These are phyloP conservation scores for Pichia terricola DNA, from an alignment of 1,139 yeast genomes.

Conservation along the genomic window DNA sequence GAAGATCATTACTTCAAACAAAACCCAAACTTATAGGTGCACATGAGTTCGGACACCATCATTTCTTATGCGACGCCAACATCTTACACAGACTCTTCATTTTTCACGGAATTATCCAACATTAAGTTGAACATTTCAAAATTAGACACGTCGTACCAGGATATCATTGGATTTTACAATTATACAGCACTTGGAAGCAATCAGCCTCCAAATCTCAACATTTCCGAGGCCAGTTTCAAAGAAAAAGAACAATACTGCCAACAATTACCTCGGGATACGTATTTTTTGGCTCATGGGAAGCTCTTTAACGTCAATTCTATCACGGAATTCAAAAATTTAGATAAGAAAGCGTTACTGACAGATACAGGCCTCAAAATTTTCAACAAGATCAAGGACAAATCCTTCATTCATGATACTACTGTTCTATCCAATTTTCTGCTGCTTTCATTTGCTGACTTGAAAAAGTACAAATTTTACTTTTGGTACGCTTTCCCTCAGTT, in stretches of 20 bases:
- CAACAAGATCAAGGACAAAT: constrained; percentile 25
- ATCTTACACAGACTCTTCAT: constrained; percentile 78
- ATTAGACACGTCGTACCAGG: constrained; percentile 40
- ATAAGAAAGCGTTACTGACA: constrained; percentile 50
- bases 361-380: constrained; percentile 32
- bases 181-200: constrained; percentile 33
- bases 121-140: constrained; percentile 59
- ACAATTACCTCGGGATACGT: constrained; percentile 14
- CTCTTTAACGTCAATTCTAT: constrained; percentile 67
- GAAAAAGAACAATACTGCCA: constrained; percentile 17
- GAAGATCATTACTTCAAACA: too few relatives aligned
- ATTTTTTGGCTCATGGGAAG: constrained; percentile 18
- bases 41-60: not conserved
- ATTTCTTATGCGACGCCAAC: constrained; percentile 41
- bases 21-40: too few relatives aligned
- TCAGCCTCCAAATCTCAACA: constrained; percentile 37
- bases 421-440: constrained; percentile 42
- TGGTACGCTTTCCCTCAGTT: constrained; percentile 82
- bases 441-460: constrained; percentile 75
- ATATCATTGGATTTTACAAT: constrained; percentile 35
- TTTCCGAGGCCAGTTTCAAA: constrained; percentile 30
- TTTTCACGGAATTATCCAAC: constrained; percentile 64
- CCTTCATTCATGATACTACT: constrained; percentile 30
- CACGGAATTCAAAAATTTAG: constrained; percentile 65
- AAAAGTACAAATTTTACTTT: constrained; percentile 76